A percentile compares a stretch with the other conserved stretches of the same genome.
These are phyloP conservation scores for Agrocybe chaxingu DNA, from an alignment of 768 basidiomycete genomes.

Conservation along the genomic window DNA sequence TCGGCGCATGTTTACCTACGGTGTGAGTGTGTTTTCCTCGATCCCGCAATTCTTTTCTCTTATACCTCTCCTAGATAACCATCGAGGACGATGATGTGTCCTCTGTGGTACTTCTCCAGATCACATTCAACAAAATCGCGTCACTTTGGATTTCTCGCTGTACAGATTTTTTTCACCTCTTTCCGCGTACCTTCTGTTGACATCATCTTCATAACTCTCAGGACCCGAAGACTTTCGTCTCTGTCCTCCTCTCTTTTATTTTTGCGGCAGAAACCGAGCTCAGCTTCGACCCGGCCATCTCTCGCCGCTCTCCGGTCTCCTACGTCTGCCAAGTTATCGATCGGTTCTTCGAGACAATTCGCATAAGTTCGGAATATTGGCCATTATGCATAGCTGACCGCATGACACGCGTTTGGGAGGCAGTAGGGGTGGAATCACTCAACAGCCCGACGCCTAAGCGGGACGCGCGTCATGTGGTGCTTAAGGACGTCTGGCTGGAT, in stretches of 20 bases:
- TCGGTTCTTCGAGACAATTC: conserved; percentile 10
- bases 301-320: conserved; percentile 6
- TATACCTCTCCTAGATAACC: too few species aligned
- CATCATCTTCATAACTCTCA: conserved; percentile 4
- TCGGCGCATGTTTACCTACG: conserved; percentile 19
- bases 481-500: conserved; percentile 20
- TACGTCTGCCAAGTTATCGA: not conserved
- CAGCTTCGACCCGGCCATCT: conserved; percentile 14
- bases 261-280: conserved; percentile 14
- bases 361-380: conserved; percentile 6
- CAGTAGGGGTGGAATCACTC: not conserved
- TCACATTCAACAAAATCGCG: too few species aligned
- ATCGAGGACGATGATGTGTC: too few species aligned
- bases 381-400: conserved; percentile 11
- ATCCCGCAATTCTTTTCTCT: not conserved
- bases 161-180: too few species aligned
- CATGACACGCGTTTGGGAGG: conserved; percentile 9
- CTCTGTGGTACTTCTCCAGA: too few species aligned
- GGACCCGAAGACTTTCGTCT: conserved; percentile 13
- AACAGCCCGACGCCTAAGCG: not conserved
- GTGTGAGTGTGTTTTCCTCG: conserved; percentile 10
- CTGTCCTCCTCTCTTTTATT: conserved; percentile 15
- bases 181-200: too few species aligned
- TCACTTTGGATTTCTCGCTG: too few species aligned
- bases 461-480: not conserved